Evolutionary conservation across 768 basidiomycete genomes (phyloP).

Genomic region (Coprinopsis strossmayeri): DNA sequence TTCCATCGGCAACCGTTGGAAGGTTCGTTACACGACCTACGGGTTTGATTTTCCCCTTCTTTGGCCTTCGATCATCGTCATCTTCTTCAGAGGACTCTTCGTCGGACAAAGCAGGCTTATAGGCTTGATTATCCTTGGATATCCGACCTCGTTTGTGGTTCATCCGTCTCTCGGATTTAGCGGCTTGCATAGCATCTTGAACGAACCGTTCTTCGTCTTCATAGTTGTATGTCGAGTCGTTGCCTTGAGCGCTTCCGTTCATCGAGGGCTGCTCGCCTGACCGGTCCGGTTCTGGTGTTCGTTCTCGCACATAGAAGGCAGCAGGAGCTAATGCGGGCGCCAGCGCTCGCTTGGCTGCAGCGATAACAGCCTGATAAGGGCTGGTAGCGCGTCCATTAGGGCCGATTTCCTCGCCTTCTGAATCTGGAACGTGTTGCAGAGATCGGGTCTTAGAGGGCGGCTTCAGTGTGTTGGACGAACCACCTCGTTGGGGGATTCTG

Average conservation of each 20-base stretch:
- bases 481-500: conserved; percentile 17
- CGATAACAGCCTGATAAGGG: conserved; percentile 57
- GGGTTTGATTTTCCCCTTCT: conserved; percentile 48
- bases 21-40: conserved; percentile 57
- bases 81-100: conserved; percentile 55
- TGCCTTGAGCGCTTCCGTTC: conserved; percentile 30
- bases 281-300: conserved; percentile 22
- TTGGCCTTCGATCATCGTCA: conserved; percentile 46
- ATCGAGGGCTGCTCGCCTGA: conserved; percentile 18
- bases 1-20: conserved; percentile 62
- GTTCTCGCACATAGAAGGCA: conserved; percentile 60
- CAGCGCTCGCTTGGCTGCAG: conserved; percentile 46
- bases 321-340: conserved; percentile 30
- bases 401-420: conserved; percentile 50
- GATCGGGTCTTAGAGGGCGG: conserved; percentile 52
- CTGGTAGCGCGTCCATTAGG: conserved; percentile 54
- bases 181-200: conserved; percentile 36
- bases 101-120: conserved; percentile 61
- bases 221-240: conserved; percentile 67
- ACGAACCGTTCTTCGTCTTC: conserved; percentile 51
- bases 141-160: conserved; percentile 46
- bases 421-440: conserved; percentile 57
- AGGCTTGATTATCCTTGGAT: conserved; percentile 76
- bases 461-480: conserved; percentile 27
- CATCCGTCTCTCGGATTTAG: conserved; percentile 25